phyloP scores from a whole-genome alignment of 192 early-diverging fungal species.

The Coemansia sp. region DNA sequence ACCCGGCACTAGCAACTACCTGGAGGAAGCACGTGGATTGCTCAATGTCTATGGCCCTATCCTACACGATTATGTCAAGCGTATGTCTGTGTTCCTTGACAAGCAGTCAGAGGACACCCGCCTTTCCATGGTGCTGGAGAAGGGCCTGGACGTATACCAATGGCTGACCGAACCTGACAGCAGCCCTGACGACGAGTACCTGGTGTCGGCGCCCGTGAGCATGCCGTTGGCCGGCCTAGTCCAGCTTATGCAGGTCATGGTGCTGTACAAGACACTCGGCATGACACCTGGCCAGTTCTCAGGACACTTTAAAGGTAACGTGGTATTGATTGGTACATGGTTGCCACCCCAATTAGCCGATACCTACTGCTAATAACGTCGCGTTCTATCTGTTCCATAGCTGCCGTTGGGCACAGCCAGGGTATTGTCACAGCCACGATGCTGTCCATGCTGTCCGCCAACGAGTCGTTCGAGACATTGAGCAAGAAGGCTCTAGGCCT shows the following conservation, averaged over 20 bases:
- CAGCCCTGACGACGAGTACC: slow-evolving; percentile 62
- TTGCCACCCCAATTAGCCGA: no score
- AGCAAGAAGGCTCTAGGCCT: slow-evolving; percentile 73
- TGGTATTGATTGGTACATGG: no score
- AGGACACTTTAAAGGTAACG: no score
- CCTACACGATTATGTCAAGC: slow-evolving; percentile 60
- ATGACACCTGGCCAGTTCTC: slow-evolving; percentile 45
- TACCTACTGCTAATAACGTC: no score
- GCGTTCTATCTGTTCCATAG: no score
- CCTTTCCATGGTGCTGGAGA: slow-evolving; percentile 51
- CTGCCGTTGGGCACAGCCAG: slow-evolving; percentile 73
- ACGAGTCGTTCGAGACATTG: slow-evolving; percentile 70
- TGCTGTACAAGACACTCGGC: slow-evolving; percentile 57
- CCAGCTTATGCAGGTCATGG: slow-evolving; percentile 75
- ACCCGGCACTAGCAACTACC: slow-evolving; percentile 73
- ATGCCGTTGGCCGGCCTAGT: slow-evolving; percentile 83
- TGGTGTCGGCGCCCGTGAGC: slow-evolving; percentile 68
- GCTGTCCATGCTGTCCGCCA: slow-evolving; percentile 67
- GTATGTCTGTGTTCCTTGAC: slow-evolving; percentile 61
- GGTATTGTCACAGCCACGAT: slow-evolving; percentile 80
- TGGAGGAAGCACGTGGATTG: slow-evolving; percentile 72
- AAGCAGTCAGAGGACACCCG: slow-evolving; percentile 51
- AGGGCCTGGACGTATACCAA: slow-evolving; percentile 65
- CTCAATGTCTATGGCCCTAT: slow-evolving; percentile 69
- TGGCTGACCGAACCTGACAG: slow-evolving; percentile 68